Evolutionary conservation across 2,329 filamentous ascomycete species (phyloP), one percentile per base, ranked within the genome.

Genomic region (Pseudocercospora ulei): DNA sequence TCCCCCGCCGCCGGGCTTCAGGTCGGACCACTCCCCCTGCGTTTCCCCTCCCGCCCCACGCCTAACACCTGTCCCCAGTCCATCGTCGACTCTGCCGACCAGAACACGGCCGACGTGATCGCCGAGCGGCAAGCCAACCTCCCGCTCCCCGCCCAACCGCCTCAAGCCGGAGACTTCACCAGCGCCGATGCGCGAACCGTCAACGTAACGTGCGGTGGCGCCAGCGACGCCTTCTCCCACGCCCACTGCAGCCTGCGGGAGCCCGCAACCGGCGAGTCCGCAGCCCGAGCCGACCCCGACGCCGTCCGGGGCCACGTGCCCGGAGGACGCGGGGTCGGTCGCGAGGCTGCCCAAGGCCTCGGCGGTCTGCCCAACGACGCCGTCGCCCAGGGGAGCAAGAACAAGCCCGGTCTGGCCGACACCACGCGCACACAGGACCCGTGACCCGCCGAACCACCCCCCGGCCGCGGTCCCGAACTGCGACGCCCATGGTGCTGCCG

Each of bases 61-160:
- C 8, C 14, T 23, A 39, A 26, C 12, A 19, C 9, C 3, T 25
- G 6, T 22, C n/a, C 9, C 2, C 26, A 54, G 50, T 56, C 53
- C 29, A 46, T 56, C 28, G 49, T 56, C 31, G 55, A 59, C 45
- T 33, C 47, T 43, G 18, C 53, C 40, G 47, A 52, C 44, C 49
- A 59, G 50, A 59, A 62, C 63, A 83, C 82, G 62, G 59, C 67
- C 48, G 67, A 79, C 39, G 67, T 80, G 61, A 80, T 87, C 57
- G 73, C 78, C 36, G 64, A 81, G 61, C 70, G 70, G 55, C 71
- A 79, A 64, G 65, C 76, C 60, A 84, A 85, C 63, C 76, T 92
- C 19, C 81, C 82, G 35, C 74, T 87, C 35, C 84, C 83, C 11
- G 82, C 88, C 2, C 70, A 87, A 50, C 83, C 83, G 13, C 81